Percentiles rank a stretch among this genome's conserved stretches.
phyloP scores from a whole-genome alignment of 306 rosid species.

The Quercus bicolor region DNA sequence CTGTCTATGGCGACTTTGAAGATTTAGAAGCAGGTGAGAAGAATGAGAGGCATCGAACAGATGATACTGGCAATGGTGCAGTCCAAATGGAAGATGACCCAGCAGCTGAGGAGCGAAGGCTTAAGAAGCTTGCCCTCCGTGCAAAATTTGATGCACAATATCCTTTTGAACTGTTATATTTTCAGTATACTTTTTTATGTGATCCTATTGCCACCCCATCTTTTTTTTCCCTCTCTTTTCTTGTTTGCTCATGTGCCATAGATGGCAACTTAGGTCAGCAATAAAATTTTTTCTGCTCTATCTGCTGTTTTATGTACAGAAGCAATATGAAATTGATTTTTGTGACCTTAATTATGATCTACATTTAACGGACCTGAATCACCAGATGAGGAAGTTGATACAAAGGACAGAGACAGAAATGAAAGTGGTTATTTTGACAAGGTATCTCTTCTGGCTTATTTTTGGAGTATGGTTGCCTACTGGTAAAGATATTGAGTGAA shows the following conservation, averaged over 20 bases:
- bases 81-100: slow-evolving; percentile 38
- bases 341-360: slow-evolving; percentile 61
- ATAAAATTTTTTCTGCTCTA: neutral
- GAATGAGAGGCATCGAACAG: slow-evolving; percentile 29
- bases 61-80: slow-evolving; percentile 21
- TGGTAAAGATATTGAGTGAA: slow-evolving; percentile 13
- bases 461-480: neutral
- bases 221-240: neutral
- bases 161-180: slow-evolving; percentile 49
- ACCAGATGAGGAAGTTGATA: slow-evolving; percentile 53
- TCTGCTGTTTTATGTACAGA: neutral
- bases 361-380: slow-evolving; percentile 54
- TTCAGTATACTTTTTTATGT: neutral
- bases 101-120: slow-evolving; percentile 64
- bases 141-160: slow-evolving; percentile 86
- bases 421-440: slow-evolving; percentile 74
- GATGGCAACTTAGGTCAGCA: neutral
- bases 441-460: slow-evolving; percentile 41
- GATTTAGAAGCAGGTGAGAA: slow-evolving; percentile 84
- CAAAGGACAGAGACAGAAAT: slow-evolving; percentile 39
- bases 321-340: slow-evolving; percentile 10
- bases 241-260: neutral
- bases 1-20: slow-evolving; percentile 80
- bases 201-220: neutral
- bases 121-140: slow-evolving; percentile 77